These are phyloP conservation scores for Gigaspora rosea DNA, from an alignment of 192 early-diverging fungal genomes.

Conservation along the genomic window DNA sequence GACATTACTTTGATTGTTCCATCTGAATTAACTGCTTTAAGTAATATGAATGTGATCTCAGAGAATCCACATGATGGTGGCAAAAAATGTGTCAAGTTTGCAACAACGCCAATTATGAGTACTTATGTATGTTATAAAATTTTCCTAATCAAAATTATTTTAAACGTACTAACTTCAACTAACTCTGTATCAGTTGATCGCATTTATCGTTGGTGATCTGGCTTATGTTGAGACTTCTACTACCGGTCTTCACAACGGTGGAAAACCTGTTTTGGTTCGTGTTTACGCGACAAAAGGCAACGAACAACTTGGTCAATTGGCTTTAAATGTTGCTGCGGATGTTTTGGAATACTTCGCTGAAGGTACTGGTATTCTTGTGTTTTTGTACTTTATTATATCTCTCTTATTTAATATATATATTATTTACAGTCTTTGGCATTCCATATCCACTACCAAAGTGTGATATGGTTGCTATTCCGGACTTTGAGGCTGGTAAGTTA, in stretches of 20 bases:
- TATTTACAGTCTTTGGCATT: constrained; percentile 87
- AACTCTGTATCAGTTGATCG: constrained; percentile 58
- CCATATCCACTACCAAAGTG: constrained; percentile 93
- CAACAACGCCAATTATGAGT: constrained; percentile 90
- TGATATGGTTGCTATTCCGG: constrained; percentile 88
- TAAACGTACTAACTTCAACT: background rate
- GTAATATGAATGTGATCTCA: constrained; percentile 87
- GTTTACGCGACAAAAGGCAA: constrained; percentile 84
- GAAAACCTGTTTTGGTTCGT: constrained; percentile 76
- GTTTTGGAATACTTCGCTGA: constrained; percentile 68
- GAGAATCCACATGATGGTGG: constrained; percentile 59
- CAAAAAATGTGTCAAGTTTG: constrained; percentile 84
- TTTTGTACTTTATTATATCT: background rate
- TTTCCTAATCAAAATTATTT: background rate
- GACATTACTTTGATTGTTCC: constrained; percentile 84
- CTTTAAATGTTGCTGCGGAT: constrained; percentile 72
- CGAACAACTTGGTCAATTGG: constrained; percentile 80
- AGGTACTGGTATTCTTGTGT: background rate
- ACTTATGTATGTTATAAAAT: constrained; percentile 71
- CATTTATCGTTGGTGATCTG: constrained; percentile 89
- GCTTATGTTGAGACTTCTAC: constrained; percentile 87
- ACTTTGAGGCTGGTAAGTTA: constrained; percentile 75
- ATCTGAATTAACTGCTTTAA: constrained; percentile 76
- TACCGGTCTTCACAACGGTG: constrained; percentile 63
- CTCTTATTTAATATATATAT: constrained; percentile 4